Conservation (phyloP, 2,329 filamentous ascomycete species). For the Aspergillus ibericus region DNA sequence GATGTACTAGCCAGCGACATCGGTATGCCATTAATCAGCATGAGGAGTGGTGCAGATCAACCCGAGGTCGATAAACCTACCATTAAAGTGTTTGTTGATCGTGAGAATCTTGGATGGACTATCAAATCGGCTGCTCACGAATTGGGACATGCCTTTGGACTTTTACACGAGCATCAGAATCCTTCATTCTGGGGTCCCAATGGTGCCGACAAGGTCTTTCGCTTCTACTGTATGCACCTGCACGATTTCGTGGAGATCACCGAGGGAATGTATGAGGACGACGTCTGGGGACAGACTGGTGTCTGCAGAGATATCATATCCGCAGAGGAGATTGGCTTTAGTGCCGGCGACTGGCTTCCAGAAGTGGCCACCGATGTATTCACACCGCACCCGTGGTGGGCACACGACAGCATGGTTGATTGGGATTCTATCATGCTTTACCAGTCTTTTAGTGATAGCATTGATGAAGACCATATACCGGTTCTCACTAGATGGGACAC, state of each 20-base stretch:
- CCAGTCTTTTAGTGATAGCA: neutral
- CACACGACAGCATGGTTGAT: conserved; percentile 1
- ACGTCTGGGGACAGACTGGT: neutral
- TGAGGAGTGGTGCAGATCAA: neutral
- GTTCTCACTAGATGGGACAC: neutral
- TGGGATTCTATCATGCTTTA: conserved; percentile 16
- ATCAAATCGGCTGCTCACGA: conserved; percentile 7
- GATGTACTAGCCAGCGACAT: neutral
- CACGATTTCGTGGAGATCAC: neutral
- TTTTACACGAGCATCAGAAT: conserved; percentile 13
- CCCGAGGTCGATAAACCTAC: too few relatives aligned
- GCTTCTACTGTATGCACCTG: conserved; percentile 7
- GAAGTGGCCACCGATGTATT: neutral
- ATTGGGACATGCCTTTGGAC: conserved; percentile 13
- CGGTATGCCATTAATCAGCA: neutral
- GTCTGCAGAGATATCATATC: neutral
- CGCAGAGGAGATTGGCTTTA: neutral
- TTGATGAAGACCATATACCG: neutral
- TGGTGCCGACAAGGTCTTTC: neutral
- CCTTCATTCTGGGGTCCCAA: neutral
- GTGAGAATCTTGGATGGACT: neutral
- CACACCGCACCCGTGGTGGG: neutral
- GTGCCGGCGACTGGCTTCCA: neutral
- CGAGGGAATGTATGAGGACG: neutral
- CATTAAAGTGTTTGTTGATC: neutral